Base-by-base conservation (phyloP, 1,284 basidiomycete genomes). In the Cutaneotrichosporon cavernicola region DNA sequence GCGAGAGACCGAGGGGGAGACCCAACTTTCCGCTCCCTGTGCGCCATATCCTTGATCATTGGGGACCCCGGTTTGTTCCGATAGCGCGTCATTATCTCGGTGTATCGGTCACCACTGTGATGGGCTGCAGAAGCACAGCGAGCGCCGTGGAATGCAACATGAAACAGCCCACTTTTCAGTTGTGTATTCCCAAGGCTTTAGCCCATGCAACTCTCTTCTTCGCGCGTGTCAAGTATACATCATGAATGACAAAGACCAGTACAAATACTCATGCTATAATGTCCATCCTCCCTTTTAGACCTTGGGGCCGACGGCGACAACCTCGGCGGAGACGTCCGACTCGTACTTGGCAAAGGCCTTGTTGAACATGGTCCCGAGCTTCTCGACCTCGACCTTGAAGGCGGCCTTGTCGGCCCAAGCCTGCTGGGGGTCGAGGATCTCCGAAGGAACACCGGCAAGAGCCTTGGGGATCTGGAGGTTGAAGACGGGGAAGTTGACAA, bases 291-390 rank as follows among this genome's bases (percentile, higher is more conserved):
- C 46, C 47, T 58, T 58, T 58, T 64, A 59, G 47, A 67, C 58
- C 58, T 77, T 71, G 30, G 92, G 93, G 52, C 92, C 92, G 53
- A 92, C 90, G 69, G 85, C 77, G 76, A 88, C 85, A 63, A 95
- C 90, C 80, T 88, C 88, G 71, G 85, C 84, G 50, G 87, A 85
- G 22, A 95, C 90, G 71, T 91, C 91, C 71, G 84, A 85, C 83
- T 93, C 90, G 78, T 96, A 97, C 78, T 93, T 82, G 72, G 87
- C 87, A 80, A 95, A 96, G 58, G 92, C 93, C 83, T 90, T 92
- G 78, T 85, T 84, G 87, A 97, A 97, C 93, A 97, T 96, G 71
- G 86, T 86, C 46, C 83, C 94, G 52, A 97, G 85, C 83, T 93
- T 92, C 76, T 86, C 84, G 62, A 93, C 83, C 82, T 95, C 92